These are phyloP conservation scores for Acrasis kona DNA, from an alignment of 78 protist genomes.

Conservation along the genomic window DNA sequence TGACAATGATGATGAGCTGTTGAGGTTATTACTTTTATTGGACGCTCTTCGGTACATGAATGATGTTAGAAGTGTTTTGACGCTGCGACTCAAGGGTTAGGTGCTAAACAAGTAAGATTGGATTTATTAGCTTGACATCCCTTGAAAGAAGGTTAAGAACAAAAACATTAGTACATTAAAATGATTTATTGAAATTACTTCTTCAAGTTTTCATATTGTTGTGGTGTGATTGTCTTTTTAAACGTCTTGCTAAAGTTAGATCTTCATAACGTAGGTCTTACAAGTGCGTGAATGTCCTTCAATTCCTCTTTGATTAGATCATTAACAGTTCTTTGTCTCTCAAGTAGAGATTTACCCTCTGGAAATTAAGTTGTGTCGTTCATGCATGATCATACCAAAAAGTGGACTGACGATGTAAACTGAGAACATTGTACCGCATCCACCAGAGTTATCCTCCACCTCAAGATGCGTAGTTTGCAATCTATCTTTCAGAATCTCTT, in stretches of 20 bases:
- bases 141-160: too few relatives aligned
- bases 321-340: slow-evolving; percentile 25
- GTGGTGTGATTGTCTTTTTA: slow-evolving; percentile 13
- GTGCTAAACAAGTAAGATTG: too few relatives aligned
- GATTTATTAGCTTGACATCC: too few relatives aligned
- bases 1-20: slow-evolving; percentile 36
- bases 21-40: slow-evolving; percentile 49
- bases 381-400: too few relatives aligned
- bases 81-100: slow-evolving; percentile 7
- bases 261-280: too few relatives aligned
- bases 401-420: neutral
- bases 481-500: neutral
- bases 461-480: neutral
- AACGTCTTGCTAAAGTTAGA: too few relatives aligned
- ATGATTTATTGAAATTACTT: too few relatives aligned
- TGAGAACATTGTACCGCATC: neutral
- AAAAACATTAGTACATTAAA: too few relatives aligned
- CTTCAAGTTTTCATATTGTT: slow-evolving; percentile 11
- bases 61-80: slow-evolving; percentile 59
- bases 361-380: too few relatives aligned
- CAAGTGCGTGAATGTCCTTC: slow-evolving; percentile 27
- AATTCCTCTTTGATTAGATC: slow-evolving; percentile 8
- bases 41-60: slow-evolving; percentile 46
- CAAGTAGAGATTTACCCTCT: slow-evolving; percentile 10
- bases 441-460: neutral